Evolutionary conservation across 306 rosid species (phyloP).

Genomic region (Quercus dentata): DNA sequence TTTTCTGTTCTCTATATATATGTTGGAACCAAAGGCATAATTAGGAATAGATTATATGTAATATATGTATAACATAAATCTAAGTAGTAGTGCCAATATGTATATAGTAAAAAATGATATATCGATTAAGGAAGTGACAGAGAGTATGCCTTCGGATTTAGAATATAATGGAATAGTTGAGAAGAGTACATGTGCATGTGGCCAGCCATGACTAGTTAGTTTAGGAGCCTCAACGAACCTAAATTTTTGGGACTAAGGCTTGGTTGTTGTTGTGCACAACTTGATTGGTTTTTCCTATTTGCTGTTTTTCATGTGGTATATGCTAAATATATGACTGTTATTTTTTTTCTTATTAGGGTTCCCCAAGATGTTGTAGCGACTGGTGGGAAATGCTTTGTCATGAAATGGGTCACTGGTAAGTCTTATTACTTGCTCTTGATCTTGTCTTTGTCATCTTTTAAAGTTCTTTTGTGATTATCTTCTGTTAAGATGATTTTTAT

Average conservation of each 20-base stretch:
- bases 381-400: constrained; percentile 80
- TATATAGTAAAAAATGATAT: too few relatives aligned
- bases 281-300: not conserved
- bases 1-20: not conserved
- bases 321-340: constrained; percentile 2
- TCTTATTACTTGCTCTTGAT: constrained; percentile 4
- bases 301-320: not conserved
- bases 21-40: not conserved
- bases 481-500: not conserved
- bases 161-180: too few relatives aligned
- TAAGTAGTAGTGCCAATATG: too few relatives aligned
- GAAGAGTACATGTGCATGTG: too few relatives aligned
- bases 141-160: too few relatives aligned
- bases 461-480: not conserved
- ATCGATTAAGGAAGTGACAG: too few relatives aligned
- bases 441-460: not conserved
- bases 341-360: constrained; percentile 50
- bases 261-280: not conserved
- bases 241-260: too few relatives aligned
- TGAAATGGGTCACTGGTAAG: constrained; percentile 89
- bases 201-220: too few relatives aligned
- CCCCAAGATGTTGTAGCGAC: constrained; percentile 96
- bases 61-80: not conserved
- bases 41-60: not conserved
- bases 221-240: too few relatives aligned